Conservation (phyloP, 331 rosid genomes). For the Quercus tomentella region DNA sequence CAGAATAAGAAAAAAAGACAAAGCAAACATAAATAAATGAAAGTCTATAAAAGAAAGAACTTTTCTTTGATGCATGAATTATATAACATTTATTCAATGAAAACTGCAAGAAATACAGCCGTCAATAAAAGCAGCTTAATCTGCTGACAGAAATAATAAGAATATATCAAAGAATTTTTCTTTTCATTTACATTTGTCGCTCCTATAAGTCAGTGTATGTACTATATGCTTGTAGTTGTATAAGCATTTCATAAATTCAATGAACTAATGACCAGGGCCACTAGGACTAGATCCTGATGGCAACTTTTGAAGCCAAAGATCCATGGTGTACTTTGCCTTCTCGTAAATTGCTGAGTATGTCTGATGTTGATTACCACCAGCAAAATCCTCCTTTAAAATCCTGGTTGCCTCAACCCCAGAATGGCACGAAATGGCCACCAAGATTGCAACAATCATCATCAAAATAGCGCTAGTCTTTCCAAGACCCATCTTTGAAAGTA, state of each 20-base stretch:
- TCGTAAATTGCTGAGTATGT: constrained; percentile 28
- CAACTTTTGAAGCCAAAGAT: constrained; percentile 47
- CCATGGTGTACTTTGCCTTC: constrained; percentile 33
- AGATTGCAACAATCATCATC: constrained; percentile 8
- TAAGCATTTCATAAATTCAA: not conserved
- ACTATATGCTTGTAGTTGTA: not conserved
- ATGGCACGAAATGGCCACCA: constrained; percentile 6
- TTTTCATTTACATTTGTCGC: not conserved
- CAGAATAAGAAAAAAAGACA: too few relatives aligned
- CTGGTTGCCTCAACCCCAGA: constrained; percentile 37
- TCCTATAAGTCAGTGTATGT: not conserved
- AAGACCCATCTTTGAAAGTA: constrained; percentile 12
- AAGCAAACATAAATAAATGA: too few relatives aligned
- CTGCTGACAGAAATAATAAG: too few relatives aligned
- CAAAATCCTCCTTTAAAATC: constrained; percentile 27
- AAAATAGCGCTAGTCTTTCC: constrained; percentile 6
- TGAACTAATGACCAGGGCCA: constrained; percentile 34
- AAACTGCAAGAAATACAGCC: not conserved
- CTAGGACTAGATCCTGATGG: constrained; percentile 70
- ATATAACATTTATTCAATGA: not conserved
- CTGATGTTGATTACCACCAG: constrained; percentile 21
- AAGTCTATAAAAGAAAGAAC: too few relatives aligned
- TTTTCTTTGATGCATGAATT: too few relatives aligned
- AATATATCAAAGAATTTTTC: not conserved
- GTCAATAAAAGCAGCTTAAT: not conserved